Conservation (phyloP, 495 filamentous ascomycete species). For the Aspergillus cristatus region DNA sequence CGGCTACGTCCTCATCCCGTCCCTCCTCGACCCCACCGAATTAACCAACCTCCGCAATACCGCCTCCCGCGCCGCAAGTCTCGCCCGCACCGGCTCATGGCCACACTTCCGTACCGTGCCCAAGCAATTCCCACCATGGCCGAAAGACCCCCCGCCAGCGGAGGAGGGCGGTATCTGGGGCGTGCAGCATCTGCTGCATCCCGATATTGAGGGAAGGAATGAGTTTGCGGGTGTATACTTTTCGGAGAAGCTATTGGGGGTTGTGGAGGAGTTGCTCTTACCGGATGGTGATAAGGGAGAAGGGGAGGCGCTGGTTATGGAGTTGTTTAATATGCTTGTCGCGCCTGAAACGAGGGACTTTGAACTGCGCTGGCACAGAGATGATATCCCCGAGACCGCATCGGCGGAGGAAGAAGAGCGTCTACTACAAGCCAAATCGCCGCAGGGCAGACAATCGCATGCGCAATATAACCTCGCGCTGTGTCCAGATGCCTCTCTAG, state of each 20-base stretch:
- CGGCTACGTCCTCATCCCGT: slow-evolving; percentile 40
- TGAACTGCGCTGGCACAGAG: slow-evolving; percentile 66
- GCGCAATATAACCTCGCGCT: slow-evolving; percentile 75
- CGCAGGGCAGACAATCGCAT: slow-evolving; percentile 45
- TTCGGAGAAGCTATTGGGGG: slow-evolving; percentile 43
- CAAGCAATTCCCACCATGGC: slow-evolving; percentile 83
- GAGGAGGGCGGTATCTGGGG: slow-evolving; percentile 68
- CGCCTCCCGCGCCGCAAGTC: slow-evolving; percentile 40
- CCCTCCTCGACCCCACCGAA: slow-evolving; percentile 39
- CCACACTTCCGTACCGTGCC: slow-evolving; percentile 72
- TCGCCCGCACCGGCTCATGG: slow-evolving; percentile 57
- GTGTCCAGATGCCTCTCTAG: slow-evolving; percentile 53
- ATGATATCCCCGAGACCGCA: slow-evolving; percentile 57
- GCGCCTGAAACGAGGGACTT: slow-evolving; percentile 53
- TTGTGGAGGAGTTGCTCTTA: slow-evolving; percentile 50
- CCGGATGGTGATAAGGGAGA: slow-evolving; percentile 7
- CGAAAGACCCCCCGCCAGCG: slow-evolving; percentile 35
- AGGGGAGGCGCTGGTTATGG: slow-evolving; percentile 53
- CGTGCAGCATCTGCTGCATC: slow-evolving; percentile 75
- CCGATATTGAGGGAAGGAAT: slow-evolving; percentile 44
- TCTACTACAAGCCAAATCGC: slow-evolving; percentile 31
- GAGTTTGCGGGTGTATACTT: slow-evolving; percentile 61
- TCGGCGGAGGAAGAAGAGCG: slow-evolving; percentile 45
- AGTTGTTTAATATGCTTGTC: slow-evolving; percentile 73
- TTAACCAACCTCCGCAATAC: slow-evolving; percentile 46